These are phyloP conservation scores for Pseudogymnoascus sp. DNA, from an alignment of 2,329 filamentous ascomycete genomes.

Conservation along the genomic window DNA sequence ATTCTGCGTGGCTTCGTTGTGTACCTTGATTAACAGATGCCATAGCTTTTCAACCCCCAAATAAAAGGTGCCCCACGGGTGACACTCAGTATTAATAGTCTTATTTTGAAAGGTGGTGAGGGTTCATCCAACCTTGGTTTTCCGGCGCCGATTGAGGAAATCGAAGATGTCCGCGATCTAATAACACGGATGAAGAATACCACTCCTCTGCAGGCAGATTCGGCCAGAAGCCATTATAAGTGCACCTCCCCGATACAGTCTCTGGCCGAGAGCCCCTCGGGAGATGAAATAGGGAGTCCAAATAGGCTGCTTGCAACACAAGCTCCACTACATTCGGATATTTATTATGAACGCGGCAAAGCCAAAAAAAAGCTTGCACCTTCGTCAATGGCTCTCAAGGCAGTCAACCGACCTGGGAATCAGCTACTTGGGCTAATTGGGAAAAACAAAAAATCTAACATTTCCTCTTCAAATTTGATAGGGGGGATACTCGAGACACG, in stretches of 20 bases:
- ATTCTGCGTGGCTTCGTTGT: neutral
- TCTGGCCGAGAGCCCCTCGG: neutral
- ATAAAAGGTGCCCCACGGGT: neutral
- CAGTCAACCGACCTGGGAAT: neutral
- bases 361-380: neutral
- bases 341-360: too few species aligned
- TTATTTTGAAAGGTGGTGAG: neutral
- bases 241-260: neutral
- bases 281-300: neutral
- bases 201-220: neutral
- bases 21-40: neutral
- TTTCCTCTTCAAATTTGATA: neutral
- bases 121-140: neutral
- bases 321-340: neutral
- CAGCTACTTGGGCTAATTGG: neutral
- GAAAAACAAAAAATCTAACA: neutral
- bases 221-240: neutral
- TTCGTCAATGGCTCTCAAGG: neutral
- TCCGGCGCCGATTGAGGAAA: neutral
- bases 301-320: neutral
- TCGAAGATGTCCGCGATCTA: neutral
- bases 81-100: constrained; percentile 1
- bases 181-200: neutral
- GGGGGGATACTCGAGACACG: neutral
- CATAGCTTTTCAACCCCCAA: neutral